Conservation (phyloP, 257 asterid genomes). For the Voacanga thouarsii region DNA sequence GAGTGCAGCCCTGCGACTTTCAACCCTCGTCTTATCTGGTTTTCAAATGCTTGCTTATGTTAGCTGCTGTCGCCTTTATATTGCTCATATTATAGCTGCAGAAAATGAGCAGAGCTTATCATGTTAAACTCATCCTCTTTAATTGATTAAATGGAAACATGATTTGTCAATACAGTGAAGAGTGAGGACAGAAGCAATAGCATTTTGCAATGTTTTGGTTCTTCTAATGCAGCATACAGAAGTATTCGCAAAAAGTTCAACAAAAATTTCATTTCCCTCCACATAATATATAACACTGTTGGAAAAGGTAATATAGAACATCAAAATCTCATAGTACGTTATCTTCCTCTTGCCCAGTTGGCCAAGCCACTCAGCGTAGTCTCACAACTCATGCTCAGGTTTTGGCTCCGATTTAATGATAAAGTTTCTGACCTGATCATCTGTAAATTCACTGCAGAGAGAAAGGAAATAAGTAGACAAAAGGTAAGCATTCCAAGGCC, state of each 20-base stretch:
- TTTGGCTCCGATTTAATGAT: conserved; percentile 45
- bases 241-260: background rate
- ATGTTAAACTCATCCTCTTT: background rate
- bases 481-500: conserved; percentile 7
- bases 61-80: background rate
- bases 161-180: too few relatives aligned
- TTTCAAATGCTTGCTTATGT: background rate
- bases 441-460: conserved; percentile 55
- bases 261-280: background rate
- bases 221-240: background rate
- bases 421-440: conserved; percentile 52
- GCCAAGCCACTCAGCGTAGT: background rate
- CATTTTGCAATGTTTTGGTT: too few relatives aligned
- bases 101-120: background rate
- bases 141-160: background rate
- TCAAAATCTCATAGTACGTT: background rate
- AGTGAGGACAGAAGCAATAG: background rate
- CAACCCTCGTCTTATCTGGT: background rate
- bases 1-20: background rate
- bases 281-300: background rate
- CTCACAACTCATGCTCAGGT: conserved; percentile 22
- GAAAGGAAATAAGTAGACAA: background rate
- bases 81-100: background rate
- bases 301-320: background rate
- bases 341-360: background rate